phyloP scores from a whole-genome alignment of 2,329 filamentous ascomycete species.

The Mycosphaerella arachidis region DNA sequence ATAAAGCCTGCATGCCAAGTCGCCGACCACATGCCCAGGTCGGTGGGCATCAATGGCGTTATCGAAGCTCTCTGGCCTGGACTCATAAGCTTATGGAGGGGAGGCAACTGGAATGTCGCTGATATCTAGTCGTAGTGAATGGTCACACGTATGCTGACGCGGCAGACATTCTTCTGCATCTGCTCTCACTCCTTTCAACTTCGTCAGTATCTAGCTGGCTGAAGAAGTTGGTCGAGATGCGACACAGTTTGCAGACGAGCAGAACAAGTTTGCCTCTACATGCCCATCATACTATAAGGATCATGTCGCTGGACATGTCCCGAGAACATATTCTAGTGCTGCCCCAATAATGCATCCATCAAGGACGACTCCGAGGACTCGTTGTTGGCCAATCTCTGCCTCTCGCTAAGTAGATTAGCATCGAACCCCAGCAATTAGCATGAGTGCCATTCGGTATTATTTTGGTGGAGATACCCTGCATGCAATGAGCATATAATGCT shows the following conservation, averaged over 20 bases:
- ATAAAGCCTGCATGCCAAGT: neutral
- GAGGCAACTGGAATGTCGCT: neutral
- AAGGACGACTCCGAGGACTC: neutral
- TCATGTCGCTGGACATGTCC: too few species aligned
- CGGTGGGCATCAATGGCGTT: neutral
- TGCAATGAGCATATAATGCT: neutral
- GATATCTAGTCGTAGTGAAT: neutral
- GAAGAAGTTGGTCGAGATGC: neutral
- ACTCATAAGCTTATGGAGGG: neutral
- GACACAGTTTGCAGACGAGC: neutral
- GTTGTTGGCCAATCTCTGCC: too few species aligned
- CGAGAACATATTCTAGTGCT: too few species aligned
- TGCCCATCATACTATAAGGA: neutral
- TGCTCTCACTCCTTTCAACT: neutral
- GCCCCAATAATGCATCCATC: neutral
- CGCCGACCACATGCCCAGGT: neutral
- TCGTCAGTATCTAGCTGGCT: neutral
- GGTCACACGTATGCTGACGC: neutral
- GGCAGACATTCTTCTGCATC: neutral
- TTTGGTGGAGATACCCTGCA: neutral
- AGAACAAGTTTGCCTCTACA: neutral
- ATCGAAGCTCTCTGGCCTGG: neutral
- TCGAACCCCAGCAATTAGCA: neutral
- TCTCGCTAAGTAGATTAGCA: too few species aligned
- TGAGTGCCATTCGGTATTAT: neutral